Base-by-base conservation (phyloP, 257 asterid genomes). In the Euphrasia confusa region DNA sequence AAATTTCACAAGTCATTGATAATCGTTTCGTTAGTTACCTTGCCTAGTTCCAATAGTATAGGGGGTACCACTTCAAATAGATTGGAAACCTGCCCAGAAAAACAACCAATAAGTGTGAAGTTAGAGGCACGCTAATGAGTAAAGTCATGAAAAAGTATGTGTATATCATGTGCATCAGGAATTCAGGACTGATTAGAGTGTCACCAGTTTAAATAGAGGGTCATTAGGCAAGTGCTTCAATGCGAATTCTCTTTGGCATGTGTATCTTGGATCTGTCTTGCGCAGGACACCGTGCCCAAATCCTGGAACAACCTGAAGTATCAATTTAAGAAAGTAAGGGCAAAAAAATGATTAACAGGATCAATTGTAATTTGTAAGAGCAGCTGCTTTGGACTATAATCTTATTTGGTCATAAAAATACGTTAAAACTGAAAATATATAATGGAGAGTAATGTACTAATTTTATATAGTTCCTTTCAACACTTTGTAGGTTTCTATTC, bases 11-110 rank as follows among this genome's bases (percentile, higher is more conserved):
- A 15, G 7, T 14, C 28, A 56, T 28, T 65, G 9, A 21, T 35
- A 50, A 14, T 30, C 7, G 21, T 59, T 18, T 30, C 7, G 21
- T 59, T 18, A n/a, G 64, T 27, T 78, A 81, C 95, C 89, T 87
- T 87, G 73, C 95, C 95, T 35, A 87, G 87, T 69, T 87, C 88
- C 69, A 81, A 74, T 54, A 87, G 83, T 35, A 87, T 71, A 10
- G 94, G 94, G 27, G 95, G 95, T 54, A 87, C 95, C 28, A 87
- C 94, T 62, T 87, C 90, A 63, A 82, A 84, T 40, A 87, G 90
- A 71, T 84, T 87, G 47, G 95, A 76, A 58, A 76, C 81, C 81
- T 76, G 71, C 57, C 61, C n/a, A 40, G 48, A 33, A 10, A 10
- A 63, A 10, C 33, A 56, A 47, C 17, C n/a, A 48, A 17, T 1